Percentiles rank a stretch among this genome's conserved stretches.
Evolutionary conservation across 2,329 filamentous ascomycete genomes (phyloP).

Genomic region (Trichoderma endophyticum): DNA sequence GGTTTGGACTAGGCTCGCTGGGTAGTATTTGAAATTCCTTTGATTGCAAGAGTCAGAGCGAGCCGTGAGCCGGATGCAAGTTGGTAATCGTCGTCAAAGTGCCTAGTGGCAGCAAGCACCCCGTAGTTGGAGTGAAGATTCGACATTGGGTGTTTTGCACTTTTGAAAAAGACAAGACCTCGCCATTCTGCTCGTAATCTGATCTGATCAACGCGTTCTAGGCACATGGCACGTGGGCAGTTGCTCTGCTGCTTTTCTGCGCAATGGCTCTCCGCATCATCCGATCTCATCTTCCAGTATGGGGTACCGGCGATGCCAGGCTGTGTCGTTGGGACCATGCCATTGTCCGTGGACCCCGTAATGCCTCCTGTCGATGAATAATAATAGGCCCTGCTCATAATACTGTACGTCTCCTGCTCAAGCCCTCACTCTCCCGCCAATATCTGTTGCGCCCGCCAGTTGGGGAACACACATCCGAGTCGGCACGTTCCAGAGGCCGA

Average conservation of each 20-base stretch:
- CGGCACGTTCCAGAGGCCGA: slow-evolving; percentile 7
- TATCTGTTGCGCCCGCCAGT: not conserved
- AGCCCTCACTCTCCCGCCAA: not conserved
- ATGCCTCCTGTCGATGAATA: not conserved
- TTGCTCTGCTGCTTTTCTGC: not conserved
- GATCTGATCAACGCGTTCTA: not conserved
- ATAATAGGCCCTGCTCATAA: not conserved
- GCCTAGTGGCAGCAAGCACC: not conserved
- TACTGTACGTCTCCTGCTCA: not conserved
- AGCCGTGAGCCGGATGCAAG: not conserved
- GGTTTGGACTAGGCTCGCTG: not conserved
- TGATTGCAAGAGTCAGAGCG: not conserved
- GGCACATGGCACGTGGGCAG: not conserved
- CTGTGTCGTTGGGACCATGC: not conserved
- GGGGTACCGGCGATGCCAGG: not conserved
- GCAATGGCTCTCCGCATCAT: not conserved
- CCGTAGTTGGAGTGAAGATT: not conserved
- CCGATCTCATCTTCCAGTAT: not conserved
- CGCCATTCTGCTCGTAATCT: not conserved
- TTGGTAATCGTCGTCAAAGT: not conserved
- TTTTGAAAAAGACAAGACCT: not conserved
- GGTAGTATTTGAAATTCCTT: not conserved
- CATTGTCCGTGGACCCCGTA: not conserved
- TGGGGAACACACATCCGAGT: not conserved
- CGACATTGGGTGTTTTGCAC: not conserved